A percentile compares a stretch with the other conserved stretches of the same genome.
These are phyloP conservation scores for Antitrichia curtipendula DNA, from an alignment of 225 moss, liverwort and hornwort species.

Conservation along the genomic window DNA sequence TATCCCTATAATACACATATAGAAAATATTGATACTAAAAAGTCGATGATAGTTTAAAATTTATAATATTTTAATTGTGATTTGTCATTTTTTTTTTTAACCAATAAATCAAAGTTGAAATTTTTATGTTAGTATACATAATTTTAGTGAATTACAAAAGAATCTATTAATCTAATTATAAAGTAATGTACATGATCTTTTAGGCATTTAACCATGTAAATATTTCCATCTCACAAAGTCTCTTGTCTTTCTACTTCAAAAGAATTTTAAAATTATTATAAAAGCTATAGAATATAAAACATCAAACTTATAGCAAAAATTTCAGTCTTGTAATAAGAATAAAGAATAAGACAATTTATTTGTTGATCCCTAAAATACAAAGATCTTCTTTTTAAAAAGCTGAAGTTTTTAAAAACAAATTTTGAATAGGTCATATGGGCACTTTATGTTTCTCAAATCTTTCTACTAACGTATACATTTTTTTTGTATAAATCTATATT, in stretches of 20 bases:
- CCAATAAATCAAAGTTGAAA: not conserved
- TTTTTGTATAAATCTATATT: not conserved
- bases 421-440: not conserved
- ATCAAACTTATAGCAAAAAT: not conserved
- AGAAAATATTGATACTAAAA: not conserved
- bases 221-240: not conserved
- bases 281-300: not conserved
- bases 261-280: not conserved
- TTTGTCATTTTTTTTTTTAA: not conserved
- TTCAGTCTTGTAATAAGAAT: not conserved
- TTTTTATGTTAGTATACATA: no score
- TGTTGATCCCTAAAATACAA: not conserved
- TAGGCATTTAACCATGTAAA: not conserved
- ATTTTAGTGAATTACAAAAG: not conserved
- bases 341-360: not conserved
- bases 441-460: not conserved
- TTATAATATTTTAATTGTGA: not conserved
- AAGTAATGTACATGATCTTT: not conserved
- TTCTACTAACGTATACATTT: not conserved
- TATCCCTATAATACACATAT: not conserved
- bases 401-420: not conserved
- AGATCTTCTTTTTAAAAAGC: not conserved
- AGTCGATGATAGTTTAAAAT: not conserved
- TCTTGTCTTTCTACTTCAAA: not conserved
- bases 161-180: rapidly evolving